A percentile compares a stretch with the other conserved stretches of the same genome.
These are phyloP conservation scores for Inga oerstediana DNA, from an alignment of 306 rosid species.

Conservation along the genomic window DNA sequence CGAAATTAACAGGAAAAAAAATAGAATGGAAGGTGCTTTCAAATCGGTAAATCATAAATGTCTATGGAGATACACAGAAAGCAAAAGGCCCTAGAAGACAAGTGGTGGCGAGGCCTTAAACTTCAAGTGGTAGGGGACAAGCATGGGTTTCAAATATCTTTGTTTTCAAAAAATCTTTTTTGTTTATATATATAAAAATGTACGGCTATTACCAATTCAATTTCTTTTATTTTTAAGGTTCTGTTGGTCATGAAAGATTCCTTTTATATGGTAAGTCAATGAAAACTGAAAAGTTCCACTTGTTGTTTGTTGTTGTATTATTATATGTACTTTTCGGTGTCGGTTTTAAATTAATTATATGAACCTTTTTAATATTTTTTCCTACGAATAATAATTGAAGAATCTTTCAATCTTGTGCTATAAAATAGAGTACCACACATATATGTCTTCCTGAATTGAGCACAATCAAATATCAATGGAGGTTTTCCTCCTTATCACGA, in stretches of 20 bases:
- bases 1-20: background rate
- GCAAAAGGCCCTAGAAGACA: background rate
- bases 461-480: too few relatives aligned
- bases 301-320: background rate
- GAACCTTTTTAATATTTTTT: background rate
- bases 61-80: background rate
- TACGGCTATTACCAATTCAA: background rate
- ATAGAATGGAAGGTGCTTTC: background rate
- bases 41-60: background rate
- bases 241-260: background rate
- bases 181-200: background rate
- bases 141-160: background rate
- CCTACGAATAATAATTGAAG: background rate
- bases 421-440: background rate
- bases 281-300: background rate
- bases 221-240: background rate
- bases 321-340: background rate
- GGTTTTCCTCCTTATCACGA: background rate
- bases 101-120: background rate
- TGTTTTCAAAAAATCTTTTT: background rate
- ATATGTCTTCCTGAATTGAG: background rate
- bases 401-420: background rate
- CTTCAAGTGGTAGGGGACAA: background rate
- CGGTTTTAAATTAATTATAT: background rate
- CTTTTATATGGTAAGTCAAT: background rate